These are phyloP conservation scores for Plasmodium relictum DNA, from an alignment of 169 alveolate genomes.

Conservation along the genomic window DNA sequence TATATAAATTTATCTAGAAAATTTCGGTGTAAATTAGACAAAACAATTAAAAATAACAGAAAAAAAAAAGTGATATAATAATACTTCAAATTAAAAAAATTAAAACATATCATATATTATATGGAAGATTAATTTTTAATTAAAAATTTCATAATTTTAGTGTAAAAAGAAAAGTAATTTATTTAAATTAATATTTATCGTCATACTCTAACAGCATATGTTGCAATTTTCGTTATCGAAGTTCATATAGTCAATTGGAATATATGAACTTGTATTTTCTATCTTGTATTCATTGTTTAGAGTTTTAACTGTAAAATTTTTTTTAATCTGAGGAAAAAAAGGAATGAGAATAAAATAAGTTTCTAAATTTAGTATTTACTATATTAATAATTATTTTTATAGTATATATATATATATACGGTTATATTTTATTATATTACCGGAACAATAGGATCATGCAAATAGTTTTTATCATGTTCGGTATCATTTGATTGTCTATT, in stretches of 20 bases:
- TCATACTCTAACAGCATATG: conserved; percentile 7
- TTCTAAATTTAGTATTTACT: neutral
- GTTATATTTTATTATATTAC: conserved; percentile 10
- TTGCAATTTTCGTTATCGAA: conserved; percentile 5
- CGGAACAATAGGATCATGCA: conserved; percentile 15
- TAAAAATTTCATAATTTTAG: neutral
- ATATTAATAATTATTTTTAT: neutral
- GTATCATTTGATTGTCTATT: neutral
- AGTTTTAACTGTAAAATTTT: conserved; percentile 21
- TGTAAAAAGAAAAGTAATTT: neutral
- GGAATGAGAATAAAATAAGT: neutral
- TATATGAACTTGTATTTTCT: conserved; percentile 14
- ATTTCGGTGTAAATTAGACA: no score
- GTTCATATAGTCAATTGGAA: conserved; percentile 24
- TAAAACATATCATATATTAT: neutral
- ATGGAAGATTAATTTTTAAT: neutral
- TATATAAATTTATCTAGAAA: no score
- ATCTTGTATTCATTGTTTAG: conserved; percentile 41
- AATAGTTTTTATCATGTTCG: neutral
- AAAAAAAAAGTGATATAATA: no score
- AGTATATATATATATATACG: neutral
- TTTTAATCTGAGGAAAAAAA: conserved; percentile 23
- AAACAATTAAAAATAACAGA: no score
- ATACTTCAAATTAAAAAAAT: neutral
- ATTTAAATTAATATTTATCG: neutral